These are phyloP conservation scores for Pseudohalonectria lignicola DNA, from an alignment of 2,329 filamentous ascomycete species.

Conservation along the genomic window DNA sequence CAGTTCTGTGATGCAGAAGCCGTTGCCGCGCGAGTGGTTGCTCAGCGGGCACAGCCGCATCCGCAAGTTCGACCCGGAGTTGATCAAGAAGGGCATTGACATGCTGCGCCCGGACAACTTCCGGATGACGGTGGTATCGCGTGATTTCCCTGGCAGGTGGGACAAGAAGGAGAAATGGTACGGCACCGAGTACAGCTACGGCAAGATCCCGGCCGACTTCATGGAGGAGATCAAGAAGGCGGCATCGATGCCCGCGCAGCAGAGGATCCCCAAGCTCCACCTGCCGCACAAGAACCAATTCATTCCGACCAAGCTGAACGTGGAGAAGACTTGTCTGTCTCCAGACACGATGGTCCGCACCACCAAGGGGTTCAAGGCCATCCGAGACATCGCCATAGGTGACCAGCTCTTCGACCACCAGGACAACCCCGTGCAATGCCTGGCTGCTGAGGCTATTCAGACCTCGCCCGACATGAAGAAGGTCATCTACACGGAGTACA, in stretches of 20 bases:
- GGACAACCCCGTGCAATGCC: not conserved
- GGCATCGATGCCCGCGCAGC: slow-evolving; percentile 40
- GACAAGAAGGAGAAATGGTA: slow-evolving; percentile 94
- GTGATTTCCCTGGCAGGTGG: slow-evolving; percentile 75
- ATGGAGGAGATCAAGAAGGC: slow-evolving; percentile 60
- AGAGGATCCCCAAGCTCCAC: slow-evolving; percentile 62
- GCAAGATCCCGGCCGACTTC: slow-evolving; percentile 69
- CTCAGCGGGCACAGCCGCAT: slow-evolving; percentile 70
- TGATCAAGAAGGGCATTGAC: slow-evolving; percentile 62
- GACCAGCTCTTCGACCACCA: slow-evolving; percentile 1
- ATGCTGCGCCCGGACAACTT: slow-evolving; percentile 83
- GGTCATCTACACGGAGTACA: not conserved
- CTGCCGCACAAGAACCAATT: slow-evolving; percentile 93
- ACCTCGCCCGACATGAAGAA: not conserved
- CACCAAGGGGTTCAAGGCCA: not conserved
- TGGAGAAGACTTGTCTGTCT: slow-evolving; percentile 57
- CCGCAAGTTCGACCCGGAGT: slow-evolving; percentile 67
- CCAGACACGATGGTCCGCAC: slow-evolving; percentile 1
- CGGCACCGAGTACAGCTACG: slow-evolving; percentile 81
- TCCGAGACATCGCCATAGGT: not conserved
- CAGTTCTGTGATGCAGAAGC: slow-evolving; percentile 84
- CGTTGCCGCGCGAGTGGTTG: slow-evolving; percentile 75
- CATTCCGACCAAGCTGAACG: slow-evolving; percentile 83
- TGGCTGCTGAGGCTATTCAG: slow-evolving; percentile 1
- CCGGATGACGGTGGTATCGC: slow-evolving; percentile 70